Evolutionary conservation across 1,139 yeast genomes (phyloP), one percentile per base, ranked within the genome.

Genomic region (Williopsis jadinii): DNA sequence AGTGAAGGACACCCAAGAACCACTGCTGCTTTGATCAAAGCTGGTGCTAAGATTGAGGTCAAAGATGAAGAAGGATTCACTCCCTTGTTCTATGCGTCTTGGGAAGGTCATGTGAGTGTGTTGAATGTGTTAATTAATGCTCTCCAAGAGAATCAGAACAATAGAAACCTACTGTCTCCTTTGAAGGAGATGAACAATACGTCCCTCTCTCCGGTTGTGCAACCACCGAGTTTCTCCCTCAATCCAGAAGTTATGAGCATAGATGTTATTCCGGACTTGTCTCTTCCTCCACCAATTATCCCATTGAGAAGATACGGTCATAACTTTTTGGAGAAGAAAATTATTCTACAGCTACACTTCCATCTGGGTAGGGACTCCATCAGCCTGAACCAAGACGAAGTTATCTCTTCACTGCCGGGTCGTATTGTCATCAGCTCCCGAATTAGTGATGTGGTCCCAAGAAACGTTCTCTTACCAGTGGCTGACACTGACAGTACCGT

Each of bases 221-320:
- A 47, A 15, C 56, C 58, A 8, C 47, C 56, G 30, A 41, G 43
- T 9, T 48, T 49, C 32, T 32, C 46, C 9, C 36, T 56, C 11
- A 45, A 41, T 8, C 52, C 58, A 8, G 54, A 49, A 15, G 37
- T 37, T 10, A 60, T 60, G 33, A 77, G 71, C 41, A 64, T 73
- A 3, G 95, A 86, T 52, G 73, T 80, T 19, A 90, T 92, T 39
- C 98, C 98, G 0, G 96, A 87, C 54, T 71, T 92, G 44, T 79
- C 88, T 30, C 70, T 92, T 43, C 98, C 98, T 1, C 98, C 98
- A 1, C 98, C 98, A 10, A 87, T 92, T 41, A 77, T 92, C 38
- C 98, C 98, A 0, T 68, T 92, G 42, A 73, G 97, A 55, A 75
- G 95, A 51, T 92, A 92, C 58, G 98, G 98, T 9, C 98, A 92